Conservation (phyloP, 139 green algal genomes). For the Micractinium sp. region DNA sequence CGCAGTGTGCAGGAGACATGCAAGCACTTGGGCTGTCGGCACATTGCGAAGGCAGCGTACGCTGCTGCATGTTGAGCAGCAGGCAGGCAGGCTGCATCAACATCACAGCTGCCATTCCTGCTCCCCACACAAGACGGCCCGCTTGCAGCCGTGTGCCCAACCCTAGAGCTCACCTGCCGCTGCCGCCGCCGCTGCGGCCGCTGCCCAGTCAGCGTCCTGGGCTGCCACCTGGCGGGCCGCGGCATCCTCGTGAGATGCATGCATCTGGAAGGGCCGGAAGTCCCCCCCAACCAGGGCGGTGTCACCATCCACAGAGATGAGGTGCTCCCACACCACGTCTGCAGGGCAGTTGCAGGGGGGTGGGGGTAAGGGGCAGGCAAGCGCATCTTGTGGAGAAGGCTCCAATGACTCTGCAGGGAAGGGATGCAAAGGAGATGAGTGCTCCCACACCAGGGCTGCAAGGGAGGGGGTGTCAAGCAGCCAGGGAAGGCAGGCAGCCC, state of each 20-base stretch:
- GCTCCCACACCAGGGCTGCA: too few relatives aligned
- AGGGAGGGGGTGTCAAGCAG: too few relatives aligned
- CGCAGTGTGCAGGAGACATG: too few relatives aligned
- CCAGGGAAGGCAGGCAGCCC: too few relatives aligned
- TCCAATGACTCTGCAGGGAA: too few relatives aligned
- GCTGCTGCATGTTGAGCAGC: background rate
- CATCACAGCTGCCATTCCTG: background rate
- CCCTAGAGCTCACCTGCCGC: constrained; percentile 18
- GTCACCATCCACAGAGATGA: constrained; percentile 76
- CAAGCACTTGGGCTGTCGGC: background rate
- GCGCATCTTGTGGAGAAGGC: too few relatives aligned
- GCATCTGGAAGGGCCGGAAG: constrained; percentile 46
- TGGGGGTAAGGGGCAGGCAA: too few relatives aligned
- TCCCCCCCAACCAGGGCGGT: constrained; percentile 68
- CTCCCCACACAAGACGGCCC: background rate
- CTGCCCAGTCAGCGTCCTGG: constrained; percentile 33
- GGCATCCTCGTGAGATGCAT: constrained; percentile 19
- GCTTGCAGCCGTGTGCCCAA: background rate
- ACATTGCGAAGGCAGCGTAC: background rate
- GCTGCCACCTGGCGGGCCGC: constrained; percentile 11
- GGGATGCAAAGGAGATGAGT: too few relatives aligned
- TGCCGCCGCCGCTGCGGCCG: constrained; percentile 36
- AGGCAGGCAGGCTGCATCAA: background rate
- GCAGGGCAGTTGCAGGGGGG: constrained; percentile 42
- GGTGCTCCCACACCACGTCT: constrained; percentile 93